Conservation (phyloP, 441 rosid genomes). For the Kokia cookei region DNA sequence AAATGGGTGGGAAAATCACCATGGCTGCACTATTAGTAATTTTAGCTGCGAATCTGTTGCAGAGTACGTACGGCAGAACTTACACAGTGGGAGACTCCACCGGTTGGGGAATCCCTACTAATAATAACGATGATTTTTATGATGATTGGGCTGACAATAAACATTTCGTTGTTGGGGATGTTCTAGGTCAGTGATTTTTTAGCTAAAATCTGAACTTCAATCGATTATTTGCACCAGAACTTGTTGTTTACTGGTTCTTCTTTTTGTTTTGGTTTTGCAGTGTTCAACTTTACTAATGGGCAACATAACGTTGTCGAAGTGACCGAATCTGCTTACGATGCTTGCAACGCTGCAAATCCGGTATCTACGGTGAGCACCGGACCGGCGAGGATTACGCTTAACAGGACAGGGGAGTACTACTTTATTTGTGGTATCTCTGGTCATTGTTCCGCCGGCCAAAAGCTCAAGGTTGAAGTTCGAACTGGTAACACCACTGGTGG, state of each 20-base stretch:
- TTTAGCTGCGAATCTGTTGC: neutral
- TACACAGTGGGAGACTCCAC: neutral
- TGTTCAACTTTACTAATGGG: neutral
- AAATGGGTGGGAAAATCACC: neutral
- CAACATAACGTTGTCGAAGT: neutral
- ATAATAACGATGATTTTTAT: slow-evolving; percentile 4
- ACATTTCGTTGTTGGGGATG: slow-evolving; percentile 27
- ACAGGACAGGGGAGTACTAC: neutral
- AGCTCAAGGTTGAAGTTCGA: neutral
- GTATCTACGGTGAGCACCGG: neutral
- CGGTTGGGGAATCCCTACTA: neutral
- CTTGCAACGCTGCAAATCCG: neutral
- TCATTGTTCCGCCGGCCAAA: slow-evolving; percentile 1
- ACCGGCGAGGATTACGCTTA: slow-evolving; percentile 1
- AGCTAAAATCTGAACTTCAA: neutral
- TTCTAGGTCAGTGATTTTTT: slow-evolving; percentile 21
- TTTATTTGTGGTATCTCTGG: neutral
- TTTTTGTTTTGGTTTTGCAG: neutral
- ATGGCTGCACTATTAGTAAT: neutral
- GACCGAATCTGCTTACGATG: neutral
- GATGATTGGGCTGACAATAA: slow-evolving; percentile 24
- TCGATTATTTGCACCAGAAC: neutral
- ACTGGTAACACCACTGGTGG: neutral
- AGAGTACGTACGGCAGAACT: neutral
- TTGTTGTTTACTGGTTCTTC: neutral